Evolutionary conservation across 257 asterid species (phyloP).

Genomic region (Nicotiana sylvestris): DNA sequence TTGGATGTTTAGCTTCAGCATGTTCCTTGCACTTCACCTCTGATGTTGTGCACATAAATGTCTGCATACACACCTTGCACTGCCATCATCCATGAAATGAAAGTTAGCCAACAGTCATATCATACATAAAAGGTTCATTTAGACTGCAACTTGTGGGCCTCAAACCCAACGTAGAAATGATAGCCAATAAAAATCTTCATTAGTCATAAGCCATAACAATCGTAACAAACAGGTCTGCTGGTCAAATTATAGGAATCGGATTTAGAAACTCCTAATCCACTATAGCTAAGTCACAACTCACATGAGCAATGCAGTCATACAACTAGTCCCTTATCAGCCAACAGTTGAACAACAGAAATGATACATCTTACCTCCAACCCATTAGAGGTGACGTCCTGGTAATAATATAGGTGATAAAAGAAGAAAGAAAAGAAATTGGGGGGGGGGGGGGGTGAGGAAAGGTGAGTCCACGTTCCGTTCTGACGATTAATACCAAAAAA

Average conservation of each 20-base stretch:
- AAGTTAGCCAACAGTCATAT: neutral
- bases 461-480: neutral
- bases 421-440: neutral
- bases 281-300: neutral
- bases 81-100: conserved; percentile 24
- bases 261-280: neutral
- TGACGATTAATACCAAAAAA: neutral
- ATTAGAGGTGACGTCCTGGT: no score
- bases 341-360: neutral
- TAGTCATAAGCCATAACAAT: neutral
- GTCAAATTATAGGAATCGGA: neutral
- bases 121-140: neutral
- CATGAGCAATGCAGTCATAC: neutral
- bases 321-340: neutral
- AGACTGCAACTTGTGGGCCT: neutral
- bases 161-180: neutral
- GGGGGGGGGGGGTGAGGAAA: no score
- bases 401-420: neutral
- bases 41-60: conserved; percentile 85
- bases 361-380: neutral
- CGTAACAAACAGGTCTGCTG: neutral
- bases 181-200: neutral
- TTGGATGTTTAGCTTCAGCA: conserved; percentile 92
- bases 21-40: conserved; percentile 96
- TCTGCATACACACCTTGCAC: conserved; percentile 91